These are phyloP conservation scores for Nakazawaea ambrosiae DNA, from an alignment of 805 yeast species.

Conservation along the genomic window DNA sequence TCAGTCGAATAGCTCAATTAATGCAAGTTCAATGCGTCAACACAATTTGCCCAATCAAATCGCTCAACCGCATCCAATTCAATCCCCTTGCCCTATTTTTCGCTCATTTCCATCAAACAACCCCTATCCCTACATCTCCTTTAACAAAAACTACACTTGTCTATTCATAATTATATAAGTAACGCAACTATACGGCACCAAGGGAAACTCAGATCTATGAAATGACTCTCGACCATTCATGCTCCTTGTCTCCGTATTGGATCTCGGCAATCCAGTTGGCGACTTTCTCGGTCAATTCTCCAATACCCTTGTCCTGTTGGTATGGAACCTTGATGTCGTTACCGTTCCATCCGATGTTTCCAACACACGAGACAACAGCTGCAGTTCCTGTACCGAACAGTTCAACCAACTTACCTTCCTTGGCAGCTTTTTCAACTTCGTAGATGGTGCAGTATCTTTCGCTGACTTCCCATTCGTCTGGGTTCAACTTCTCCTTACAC, in stretches of 20 bases:
- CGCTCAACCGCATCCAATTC: too few species aligned
- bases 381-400: conserved; percentile 98
- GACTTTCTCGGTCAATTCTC: conserved; percentile 69
- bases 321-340: conserved; percentile 72
- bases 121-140: too few species aligned
- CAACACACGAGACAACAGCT: conserved; percentile 91
- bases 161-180: too few species aligned
- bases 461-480: conserved; percentile 70
- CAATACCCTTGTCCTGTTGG: conserved; percentile 70
- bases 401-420: conserved; percentile 79
- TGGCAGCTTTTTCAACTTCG: conserved; percentile 75
- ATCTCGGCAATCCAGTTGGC: conserved; percentile 83
- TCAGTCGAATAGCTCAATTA: too few species aligned
- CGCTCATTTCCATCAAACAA: too few species aligned
- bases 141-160: too few species aligned
- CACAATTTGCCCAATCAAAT: too few species aligned
- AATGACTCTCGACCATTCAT: conserved; percentile 43
- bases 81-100: too few species aligned
- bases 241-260: conserved; percentile 81
- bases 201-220: neutral
- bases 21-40: too few species aligned
- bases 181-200: neutral
- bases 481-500: conserved; percentile 68
- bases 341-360: conserved; percentile 77
- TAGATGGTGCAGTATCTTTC: conserved; percentile 80